phyloP scores from a whole-genome alignment of 768 basidiomycete genomes.

The Naganishia vaughanmartiniae region DNA sequence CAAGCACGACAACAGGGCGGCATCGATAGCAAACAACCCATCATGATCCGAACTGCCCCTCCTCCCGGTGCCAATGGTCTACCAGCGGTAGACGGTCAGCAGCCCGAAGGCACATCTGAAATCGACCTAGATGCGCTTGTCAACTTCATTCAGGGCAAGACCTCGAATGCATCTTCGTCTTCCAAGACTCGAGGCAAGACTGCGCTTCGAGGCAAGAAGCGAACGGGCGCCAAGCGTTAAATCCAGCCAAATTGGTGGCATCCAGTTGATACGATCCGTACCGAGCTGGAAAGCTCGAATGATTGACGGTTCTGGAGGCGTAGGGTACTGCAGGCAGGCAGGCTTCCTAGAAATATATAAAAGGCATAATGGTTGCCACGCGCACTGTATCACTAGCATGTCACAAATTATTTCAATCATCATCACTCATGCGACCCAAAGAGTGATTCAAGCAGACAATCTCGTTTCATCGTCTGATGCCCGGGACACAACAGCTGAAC shows the following conservation, averaged over 20 bases:
- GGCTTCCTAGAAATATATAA: not conserved
- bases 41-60: conserved; percentile 29
- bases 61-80: conserved; percentile 16
- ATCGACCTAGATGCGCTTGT: conserved; percentile 54
- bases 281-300: not conserved
- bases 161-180: conserved; percentile 20
- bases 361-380: conserved; percentile 7
- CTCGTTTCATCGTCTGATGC: not conserved
- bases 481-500: not conserved
- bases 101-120: conserved; percentile 29
- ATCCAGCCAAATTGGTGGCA: not conserved
- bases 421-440: not conserved
- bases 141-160: conserved; percentile 52
- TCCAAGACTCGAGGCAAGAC: conserved; percentile 43
- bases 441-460: not conserved
- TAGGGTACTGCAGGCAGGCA: not conserved
- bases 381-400: conserved; percentile 17
- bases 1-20: conserved; percentile 39
- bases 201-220: conserved; percentile 47
- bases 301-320: not conserved
- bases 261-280: not conserved
- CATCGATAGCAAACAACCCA: conserved; percentile 32
- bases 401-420: not conserved
- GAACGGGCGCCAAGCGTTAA: conserved; percentile 42
- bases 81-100: conserved; percentile 33